Base-by-base conservation (phyloP, 2,329 filamentous ascomycete genomes). In the Hypoxylon sp. region DNA sequence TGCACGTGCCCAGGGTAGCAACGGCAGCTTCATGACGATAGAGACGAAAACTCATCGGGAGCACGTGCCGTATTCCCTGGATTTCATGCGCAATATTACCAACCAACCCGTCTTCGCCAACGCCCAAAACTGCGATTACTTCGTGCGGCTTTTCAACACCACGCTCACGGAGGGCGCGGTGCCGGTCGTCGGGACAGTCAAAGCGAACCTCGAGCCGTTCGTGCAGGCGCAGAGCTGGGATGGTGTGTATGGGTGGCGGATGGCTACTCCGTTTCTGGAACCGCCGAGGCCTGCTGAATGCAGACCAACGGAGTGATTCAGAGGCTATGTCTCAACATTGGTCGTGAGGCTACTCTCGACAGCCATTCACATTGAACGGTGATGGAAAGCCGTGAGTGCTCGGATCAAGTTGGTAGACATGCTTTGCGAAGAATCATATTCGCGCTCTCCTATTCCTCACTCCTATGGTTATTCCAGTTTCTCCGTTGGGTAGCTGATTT, bases 101-200 rank as follows among this genome's bases (percentile, higher is more conserved):
- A 87, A 87, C 70, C 85, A 88, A 72, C 84, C 84, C 1, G 78
- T 77, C 3, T 84, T 84, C 63, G 78, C 77, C 8, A 75, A 81
- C 52, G 76, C 76, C 8, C 8, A 32, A 9, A 69, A 73, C 0
- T 85, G 83, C 73, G 81, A 84, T 53, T 78, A 81, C 32, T 80
- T 82, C 74, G 75, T 79, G 11, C 74, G 80, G 11, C 62, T 84
- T 9, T 85, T 81, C 73, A 80, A 84, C 65, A 83, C 83, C 0
- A 76, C 78, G 0, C 73, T 84, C 2, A 74, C 74, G 0, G 73
- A 68, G 14, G 61, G 56, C 2, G 71, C 72, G 34, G 71, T 67
- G 30, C 76, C 77, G 2, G 71, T 75, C 2, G 61, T 66, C 3
- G 76, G 73, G 7, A 53, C 29, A 1, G 69, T 78, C 27, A 37